Evolutionary conservation across 768 basidiomycete species (phyloP).

Genomic region (Chalciporus pseudorubinellus): DNA sequence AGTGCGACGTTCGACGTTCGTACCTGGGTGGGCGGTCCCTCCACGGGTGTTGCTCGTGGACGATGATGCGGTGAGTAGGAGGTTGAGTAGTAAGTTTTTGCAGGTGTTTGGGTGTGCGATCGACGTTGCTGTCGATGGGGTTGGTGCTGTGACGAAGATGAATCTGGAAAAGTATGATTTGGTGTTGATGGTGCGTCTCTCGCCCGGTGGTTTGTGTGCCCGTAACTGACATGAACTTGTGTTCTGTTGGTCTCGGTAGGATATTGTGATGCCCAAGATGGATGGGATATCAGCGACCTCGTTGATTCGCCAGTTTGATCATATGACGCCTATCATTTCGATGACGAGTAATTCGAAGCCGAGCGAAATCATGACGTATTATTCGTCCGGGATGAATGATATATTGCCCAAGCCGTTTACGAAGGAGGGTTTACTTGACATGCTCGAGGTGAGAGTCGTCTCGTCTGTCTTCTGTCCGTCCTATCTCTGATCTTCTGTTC

Average conservation of each 20-base stretch:
- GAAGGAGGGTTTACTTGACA: conserved; percentile 84
- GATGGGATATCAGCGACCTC: conserved; percentile 90
- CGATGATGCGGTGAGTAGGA: conserved; percentile 90
- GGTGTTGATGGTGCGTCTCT: conserved; percentile 81
- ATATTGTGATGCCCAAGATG: conserved; percentile 92
- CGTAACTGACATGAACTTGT: too few relatives aligned
- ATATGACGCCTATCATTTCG: conserved; percentile 94
- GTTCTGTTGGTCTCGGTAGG: conserved; percentile 42
- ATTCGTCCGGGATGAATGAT: conserved; percentile 84
- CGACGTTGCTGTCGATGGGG: conserved; percentile 92
- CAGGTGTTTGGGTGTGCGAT: conserved; percentile 94
- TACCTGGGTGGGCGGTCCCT: conserved; percentile 88
- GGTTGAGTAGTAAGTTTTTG: conserved; percentile 87
- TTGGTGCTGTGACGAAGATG: conserved; percentile 93
- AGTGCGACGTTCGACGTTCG: conserved; percentile 74
- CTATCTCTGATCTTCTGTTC: not conserved
- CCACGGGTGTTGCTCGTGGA: conserved; percentile 92
- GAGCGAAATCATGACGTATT: conserved; percentile 87
- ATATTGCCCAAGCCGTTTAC: conserved; percentile 96
- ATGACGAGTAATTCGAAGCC: conserved; percentile 97
- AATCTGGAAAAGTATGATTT: conserved; percentile 94
- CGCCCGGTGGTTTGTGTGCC: not conserved
- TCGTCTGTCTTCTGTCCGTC: not conserved
- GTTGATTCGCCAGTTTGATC: conserved; percentile 92
- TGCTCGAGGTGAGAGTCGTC: conserved; percentile 69